Conservation (phyloP, 345 rosid species). For the Sonneratia alba region DNA sequence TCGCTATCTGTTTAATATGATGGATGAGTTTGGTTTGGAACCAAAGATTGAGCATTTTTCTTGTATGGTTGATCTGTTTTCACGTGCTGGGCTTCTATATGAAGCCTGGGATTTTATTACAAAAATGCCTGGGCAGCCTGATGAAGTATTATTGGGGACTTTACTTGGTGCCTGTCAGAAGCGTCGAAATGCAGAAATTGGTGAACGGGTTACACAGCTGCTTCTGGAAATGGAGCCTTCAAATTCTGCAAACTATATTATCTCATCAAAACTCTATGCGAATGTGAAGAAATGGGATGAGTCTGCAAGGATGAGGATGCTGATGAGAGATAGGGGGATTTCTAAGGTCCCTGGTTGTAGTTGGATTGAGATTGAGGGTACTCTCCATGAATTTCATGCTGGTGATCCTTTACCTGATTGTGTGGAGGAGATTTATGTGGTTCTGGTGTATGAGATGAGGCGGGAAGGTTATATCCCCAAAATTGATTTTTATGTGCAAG, state of each 20-base stretch:
- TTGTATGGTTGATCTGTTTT: slow-evolving; percentile 77
- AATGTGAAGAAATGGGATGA: slow-evolving; percentile 66
- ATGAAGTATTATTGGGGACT: slow-evolving; percentile 60
- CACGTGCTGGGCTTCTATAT: slow-evolving; percentile 57
- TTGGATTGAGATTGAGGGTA: slow-evolving; percentile 57
- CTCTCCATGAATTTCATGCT: slow-evolving; percentile 56
- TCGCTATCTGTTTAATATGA: slow-evolving; percentile 42
- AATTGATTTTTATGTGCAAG: not conserved
- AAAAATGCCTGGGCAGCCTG: slow-evolving; percentile 74
- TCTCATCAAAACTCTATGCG: slow-evolving; percentile 68
- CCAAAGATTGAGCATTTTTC: slow-evolving; percentile 85
- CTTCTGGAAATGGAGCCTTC: slow-evolving; percentile 49
- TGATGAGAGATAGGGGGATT: slow-evolving; percentile 66
- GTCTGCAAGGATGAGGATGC: slow-evolving; percentile 54
- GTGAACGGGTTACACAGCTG: slow-evolving; percentile 45
- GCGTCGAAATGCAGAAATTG: slow-evolving; percentile 35
- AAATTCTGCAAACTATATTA: slow-evolving; percentile 75
- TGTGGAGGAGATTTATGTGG: slow-evolving; percentile 22
- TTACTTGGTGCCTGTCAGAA: slow-evolving; percentile 81
- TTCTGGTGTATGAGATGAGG: slow-evolving; percentile 55
- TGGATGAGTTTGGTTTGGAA: slow-evolving; percentile 60
- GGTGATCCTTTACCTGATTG: slow-evolving; percentile 30
- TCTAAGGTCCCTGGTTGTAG: slow-evolving; percentile 83
- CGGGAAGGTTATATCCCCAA: slow-evolving; percentile 52
- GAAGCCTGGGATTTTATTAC: slow-evolving; percentile 83